phyloP scores from a whole-genome alignment of 257 asterid genomes.

The Nicotiana tabacum region DNA sequence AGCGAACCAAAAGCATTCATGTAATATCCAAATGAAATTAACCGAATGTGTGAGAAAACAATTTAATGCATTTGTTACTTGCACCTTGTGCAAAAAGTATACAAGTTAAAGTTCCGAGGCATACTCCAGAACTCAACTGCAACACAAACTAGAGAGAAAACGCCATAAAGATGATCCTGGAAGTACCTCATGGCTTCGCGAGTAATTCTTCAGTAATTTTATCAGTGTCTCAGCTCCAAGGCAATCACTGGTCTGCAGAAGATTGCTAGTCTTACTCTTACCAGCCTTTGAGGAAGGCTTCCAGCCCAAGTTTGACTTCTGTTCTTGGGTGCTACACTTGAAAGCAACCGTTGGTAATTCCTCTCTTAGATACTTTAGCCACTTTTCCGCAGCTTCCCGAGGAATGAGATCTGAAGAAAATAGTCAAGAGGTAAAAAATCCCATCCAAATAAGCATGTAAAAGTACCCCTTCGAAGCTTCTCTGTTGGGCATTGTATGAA shows the following conservation, averaged over 20 bases:
- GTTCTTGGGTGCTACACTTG: constrained; percentile 94
- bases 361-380: constrained; percentile 92
- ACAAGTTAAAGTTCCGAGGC: background rate
- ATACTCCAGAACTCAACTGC: background rate
- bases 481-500: background rate
- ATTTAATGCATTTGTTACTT: background rate
- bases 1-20: background rate
- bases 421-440: background rate
- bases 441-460: background rate
- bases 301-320: constrained; percentile 90
- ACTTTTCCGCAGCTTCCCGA: constrained; percentile 84
- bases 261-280: constrained; percentile 31
- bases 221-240: constrained; percentile 88
- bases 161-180: constrained; percentile 5
- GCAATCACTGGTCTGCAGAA: constrained; percentile 84
- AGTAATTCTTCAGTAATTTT: constrained; percentile 74
- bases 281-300: constrained; percentile 53
- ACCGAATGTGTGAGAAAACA: background rate
- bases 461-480: background rate
- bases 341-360: constrained; percentile 93
- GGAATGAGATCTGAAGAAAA: constrained; percentile 75
- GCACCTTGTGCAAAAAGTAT: background rate
- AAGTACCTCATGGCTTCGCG: constrained; percentile 67
- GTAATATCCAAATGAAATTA: background rate
- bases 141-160: background rate